Base-by-base conservation (phyloP, 495 filamentous ascomycete species). In the Penicillium crystallinum region DNA sequence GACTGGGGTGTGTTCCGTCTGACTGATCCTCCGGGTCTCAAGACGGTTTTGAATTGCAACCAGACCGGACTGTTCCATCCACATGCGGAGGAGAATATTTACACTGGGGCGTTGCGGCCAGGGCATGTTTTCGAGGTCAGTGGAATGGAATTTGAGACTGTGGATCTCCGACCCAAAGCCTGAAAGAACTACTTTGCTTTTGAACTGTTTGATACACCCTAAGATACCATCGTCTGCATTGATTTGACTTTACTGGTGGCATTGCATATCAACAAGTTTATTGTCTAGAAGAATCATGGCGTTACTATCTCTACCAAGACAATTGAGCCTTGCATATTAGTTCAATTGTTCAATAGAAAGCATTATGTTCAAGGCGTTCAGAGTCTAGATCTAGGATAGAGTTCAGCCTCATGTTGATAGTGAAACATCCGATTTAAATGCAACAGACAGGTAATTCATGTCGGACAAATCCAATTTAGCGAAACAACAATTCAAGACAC, bases 1-100 rank as follows among this genome's bases (percentile, higher is more conserved):
- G 89, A 90, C 52, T 97, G 88, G 81, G 95, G 92, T 19, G 82
- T 91, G 11, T 98, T 97, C 66, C 85, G 93, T 14, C 75, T 98
- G 4, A 97, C 93, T 0, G 86, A 96, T 66, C 93, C 93, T 0
- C 95, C 93, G 0, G 93, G 93, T 0, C 77, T 96, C 64, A 78
- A 84, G 53, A 79, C 87, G 11, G 84, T 97, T 22, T 75, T 91
- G 33, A 78, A 79, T 25, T 98, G 93, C 71, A 80, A 66, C 0
- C 80, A 90, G 49, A 78, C 76, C 0, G 86, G 88, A 0, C 70
- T 92, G 2, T 98, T 98, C 64, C 93, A 98, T 69, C 87, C 84
- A 2, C 88, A 92, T 62, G 68, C 64, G 0, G 83, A 87, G 58
- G 58, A 68, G 5, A 81, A 91, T 57, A 78, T 95, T 6, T 98